phyloP scores from a whole-genome alignment of 148 eudicot species.

The Silene conica region DNA sequence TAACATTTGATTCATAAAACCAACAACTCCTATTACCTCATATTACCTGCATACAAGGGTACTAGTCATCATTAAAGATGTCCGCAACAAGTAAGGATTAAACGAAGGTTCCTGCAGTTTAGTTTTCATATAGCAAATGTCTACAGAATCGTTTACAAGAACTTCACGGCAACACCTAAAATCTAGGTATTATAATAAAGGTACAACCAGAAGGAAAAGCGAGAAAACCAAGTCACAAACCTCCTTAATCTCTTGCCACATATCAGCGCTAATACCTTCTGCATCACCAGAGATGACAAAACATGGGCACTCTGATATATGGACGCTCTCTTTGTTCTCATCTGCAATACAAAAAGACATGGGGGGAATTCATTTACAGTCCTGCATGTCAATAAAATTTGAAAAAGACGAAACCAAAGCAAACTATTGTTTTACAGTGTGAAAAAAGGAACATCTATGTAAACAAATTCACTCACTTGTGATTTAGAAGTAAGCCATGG shows the following conservation, averaged over 20 bases:
- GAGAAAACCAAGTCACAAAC: conserved; percentile 31
- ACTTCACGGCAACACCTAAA: too few species aligned
- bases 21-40: conserved; percentile 95
- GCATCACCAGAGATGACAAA: conserved; percentile 84
- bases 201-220: not conserved
- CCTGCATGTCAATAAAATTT: conserved; percentile 35
- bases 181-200: too few species aligned
- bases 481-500: conserved; percentile 71
- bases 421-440: not conserved
- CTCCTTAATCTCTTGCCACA: conserved; percentile 92
- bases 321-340: conserved; percentile 59
- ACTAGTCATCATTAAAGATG: not conserved
- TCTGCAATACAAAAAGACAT: conserved; percentile 84
- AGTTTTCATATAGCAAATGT: too few species aligned
- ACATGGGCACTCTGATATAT: conserved; percentile 78
- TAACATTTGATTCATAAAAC: conserved; percentile 84
- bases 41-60: conserved; percentile 53
- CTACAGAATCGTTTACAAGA: too few species aligned
- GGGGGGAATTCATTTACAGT: conserved; percentile 64
- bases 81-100: too few species aligned
- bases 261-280: conserved; percentile 72
- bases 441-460: not conserved
- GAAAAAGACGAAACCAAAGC: not conserved
- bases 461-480: conserved; percentile 53
- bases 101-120: too few species aligned